phyloP scores from a whole-genome alignment of 2,329 filamentous ascomycete genomes.

The Cadophora sp. region DNA sequence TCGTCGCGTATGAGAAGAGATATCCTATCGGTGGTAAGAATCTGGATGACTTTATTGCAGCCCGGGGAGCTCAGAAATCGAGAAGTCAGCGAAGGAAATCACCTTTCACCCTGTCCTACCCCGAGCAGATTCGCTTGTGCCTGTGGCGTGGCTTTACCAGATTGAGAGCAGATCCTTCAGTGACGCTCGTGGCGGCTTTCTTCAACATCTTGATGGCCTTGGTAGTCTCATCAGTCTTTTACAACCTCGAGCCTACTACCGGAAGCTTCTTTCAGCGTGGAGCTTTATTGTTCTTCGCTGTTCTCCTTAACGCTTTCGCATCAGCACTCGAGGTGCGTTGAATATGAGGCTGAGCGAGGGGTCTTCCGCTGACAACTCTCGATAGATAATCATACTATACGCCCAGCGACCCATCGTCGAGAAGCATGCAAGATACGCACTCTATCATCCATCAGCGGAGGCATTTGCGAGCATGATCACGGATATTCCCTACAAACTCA shows the following conservation, averaged over 20 bases:
- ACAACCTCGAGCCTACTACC: constrained; percentile 56
- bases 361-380: constrained; percentile 43
- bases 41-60: constrained; percentile 48
- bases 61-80: constrained; percentile 44
- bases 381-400: constrained; percentile 83
- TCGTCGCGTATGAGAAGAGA: constrained; percentile 58
- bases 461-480: constrained; percentile 48
- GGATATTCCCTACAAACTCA: constrained; percentile 83
- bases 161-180: constrained; percentile 72
- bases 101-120: constrained; percentile 81
- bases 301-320: constrained; percentile 62
- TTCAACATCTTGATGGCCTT: constrained; percentile 58
- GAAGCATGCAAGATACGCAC: constrained; percentile 78
- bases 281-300: constrained; percentile 71
- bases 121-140: constrained; percentile 79
- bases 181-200: constrained; percentile 68
- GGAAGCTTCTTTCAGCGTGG: constrained; percentile 66
- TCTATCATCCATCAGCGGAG: constrained; percentile 90
- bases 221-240: constrained; percentile 70
- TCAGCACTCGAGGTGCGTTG: background rate
- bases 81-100: constrained; percentile 64
- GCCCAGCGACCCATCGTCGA: constrained; percentile 87
- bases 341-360: too few species aligned
- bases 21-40: constrained; percentile 39
- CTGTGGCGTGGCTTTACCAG: constrained; percentile 81